Base-by-base conservation (phyloP, 257 asterid species). In the Petunia secreta region DNA sequence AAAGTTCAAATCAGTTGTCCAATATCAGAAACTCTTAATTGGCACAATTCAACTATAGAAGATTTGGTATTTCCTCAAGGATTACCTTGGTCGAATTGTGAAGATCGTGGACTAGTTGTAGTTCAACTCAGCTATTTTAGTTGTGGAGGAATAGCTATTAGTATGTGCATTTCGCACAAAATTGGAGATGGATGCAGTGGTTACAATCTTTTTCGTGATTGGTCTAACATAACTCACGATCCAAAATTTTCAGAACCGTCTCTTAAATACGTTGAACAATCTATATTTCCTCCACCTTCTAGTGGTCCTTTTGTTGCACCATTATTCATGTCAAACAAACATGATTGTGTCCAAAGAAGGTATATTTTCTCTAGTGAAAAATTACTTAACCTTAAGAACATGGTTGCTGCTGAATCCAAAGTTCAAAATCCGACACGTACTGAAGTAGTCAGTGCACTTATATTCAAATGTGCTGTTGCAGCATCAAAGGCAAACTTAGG, bases 161-260 rank as follows among this genome's bases (percentile, higher is more conserved):
- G 79, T 36, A 10, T 68, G 44, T 65, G 65, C 36, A 8, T 77
- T 5, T 44, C 79, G 0, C 85, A 82, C 48, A 75, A 39, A 66
- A 4, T 63, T 38, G 77, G 67, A 2, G 84, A 75, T 63, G 80
- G 41, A 13, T 8, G 11, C 5, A 44, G 74, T 6, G 10, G 63
- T 0, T 10, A 8, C 43, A 77, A 67, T 5, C 36, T 82, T 8
- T 1, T 82, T 6, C 63, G 60, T 1, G 82, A 77, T 6, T 82
- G 82, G 85, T 77, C 64, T 11, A 67, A 48, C 14, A 67, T 77
- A 5, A 63, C 85, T 8, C 64, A 66, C 14, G 53, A 38, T 57
- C 41, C 48, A 11, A 34, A 36, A 0, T 15, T 15, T 15, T 9
- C 11, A 0, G 1, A 6, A 2, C 58, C 52, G 0, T 10, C 59